These are phyloP conservation scores for Microstroma glucosiphilum DNA, from an alignment of 1,284 basidiomycete genomes.

Conservation along the genomic window DNA sequence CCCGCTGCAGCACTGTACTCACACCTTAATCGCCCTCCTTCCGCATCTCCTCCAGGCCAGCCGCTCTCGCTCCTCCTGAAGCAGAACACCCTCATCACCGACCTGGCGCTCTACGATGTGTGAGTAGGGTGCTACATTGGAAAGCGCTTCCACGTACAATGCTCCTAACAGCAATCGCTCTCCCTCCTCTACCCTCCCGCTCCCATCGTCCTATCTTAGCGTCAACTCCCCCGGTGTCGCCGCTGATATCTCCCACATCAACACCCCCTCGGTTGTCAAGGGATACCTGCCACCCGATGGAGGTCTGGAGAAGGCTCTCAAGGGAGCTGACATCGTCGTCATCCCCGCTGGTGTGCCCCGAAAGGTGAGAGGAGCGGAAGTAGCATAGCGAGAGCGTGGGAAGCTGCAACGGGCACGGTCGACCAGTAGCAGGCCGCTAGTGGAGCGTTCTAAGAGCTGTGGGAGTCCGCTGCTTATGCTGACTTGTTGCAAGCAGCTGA, in stretches of 20 bases:
- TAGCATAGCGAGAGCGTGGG: no score
- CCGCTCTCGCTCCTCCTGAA: conserved; percentile 86
- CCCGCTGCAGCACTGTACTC: background rate
- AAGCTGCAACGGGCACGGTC: no score
- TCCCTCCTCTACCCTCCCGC: background rate
- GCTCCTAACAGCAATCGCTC: background rate
- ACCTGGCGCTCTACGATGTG: conserved; percentile 88
- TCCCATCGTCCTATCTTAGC: conserved; percentile 13
- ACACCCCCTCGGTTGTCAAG: conserved; percentile 52
- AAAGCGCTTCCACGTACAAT: background rate
- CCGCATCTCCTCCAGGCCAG: conserved; percentile 59
- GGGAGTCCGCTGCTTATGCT: no score
- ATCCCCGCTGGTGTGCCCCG: conserved; percentile 96
- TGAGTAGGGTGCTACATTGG: conserved; percentile 57
- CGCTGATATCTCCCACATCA: conserved; percentile 84
- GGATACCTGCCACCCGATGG: conserved; percentile 57
- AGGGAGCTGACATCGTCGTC: conserved; percentile 79
- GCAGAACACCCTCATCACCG: conserved; percentile 65
- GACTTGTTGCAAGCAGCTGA: no score
- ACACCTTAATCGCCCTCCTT: background rate
- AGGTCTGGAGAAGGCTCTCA: conserved; percentile 74
- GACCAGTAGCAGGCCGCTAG: no score
- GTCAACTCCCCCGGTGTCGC: conserved; percentile 80
- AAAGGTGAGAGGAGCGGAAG: conserved; percentile 56
- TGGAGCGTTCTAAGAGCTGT: no score